phyloP scores from a whole-genome alignment of 805 yeast genomes.

The Zygoascus tannicola region DNA sequence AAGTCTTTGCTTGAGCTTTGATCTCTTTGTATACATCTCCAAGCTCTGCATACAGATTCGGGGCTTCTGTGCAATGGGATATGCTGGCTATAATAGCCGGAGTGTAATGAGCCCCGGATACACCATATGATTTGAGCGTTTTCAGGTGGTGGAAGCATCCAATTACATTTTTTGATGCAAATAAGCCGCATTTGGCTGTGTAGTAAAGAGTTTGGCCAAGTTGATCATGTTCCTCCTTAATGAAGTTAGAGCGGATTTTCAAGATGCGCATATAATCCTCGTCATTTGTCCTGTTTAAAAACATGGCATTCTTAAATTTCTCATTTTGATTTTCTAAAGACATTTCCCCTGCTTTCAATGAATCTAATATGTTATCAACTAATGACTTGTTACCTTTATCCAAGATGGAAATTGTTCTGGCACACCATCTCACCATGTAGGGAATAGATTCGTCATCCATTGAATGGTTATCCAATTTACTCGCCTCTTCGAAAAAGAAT shows the following conservation, averaged over 20 bases:
- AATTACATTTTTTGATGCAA: background rate
- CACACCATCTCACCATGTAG: background rate
- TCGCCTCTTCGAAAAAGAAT: background rate
- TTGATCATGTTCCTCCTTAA: slow-evolving; percentile 59
- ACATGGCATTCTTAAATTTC: background rate
- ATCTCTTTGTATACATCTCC: background rate
- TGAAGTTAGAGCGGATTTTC: slow-evolving; percentile 27
- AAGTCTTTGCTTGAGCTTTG: background rate
- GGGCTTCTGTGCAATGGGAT: background rate
- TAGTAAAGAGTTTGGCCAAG: slow-evolving; percentile 59
- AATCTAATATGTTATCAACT: background rate
- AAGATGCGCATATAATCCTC: background rate
- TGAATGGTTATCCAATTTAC: background rate
- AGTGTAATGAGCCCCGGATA: background rate
- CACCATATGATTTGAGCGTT: background rate
- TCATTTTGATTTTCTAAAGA: background rate
- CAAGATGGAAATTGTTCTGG: background rate
- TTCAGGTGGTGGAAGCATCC: background rate
- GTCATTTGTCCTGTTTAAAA: background rate
- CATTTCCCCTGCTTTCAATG: background rate
- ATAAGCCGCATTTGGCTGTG: slow-evolving; percentile 26
- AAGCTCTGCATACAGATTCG: background rate
- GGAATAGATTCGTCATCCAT: background rate
- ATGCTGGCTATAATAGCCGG: background rate
- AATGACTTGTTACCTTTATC: background rate